A percentile compares a stretch with the other conserved stretches of the same genome.
These are phyloP conservation scores for Diospyros kaki DNA, from an alignment of 148 eudicot genomes.

Conservation along the genomic window DNA sequence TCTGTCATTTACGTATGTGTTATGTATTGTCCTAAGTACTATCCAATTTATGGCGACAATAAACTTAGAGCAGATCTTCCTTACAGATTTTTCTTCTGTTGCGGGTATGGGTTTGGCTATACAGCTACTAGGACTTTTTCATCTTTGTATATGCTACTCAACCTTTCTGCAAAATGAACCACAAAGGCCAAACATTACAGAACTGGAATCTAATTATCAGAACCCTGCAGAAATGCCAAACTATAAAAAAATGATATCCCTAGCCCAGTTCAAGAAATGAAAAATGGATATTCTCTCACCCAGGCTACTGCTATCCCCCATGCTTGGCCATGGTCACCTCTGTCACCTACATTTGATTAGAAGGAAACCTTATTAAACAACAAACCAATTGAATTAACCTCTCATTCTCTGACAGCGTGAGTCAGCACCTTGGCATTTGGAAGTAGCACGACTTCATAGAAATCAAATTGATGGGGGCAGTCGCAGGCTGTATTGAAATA, in stretches of 20 bases:
- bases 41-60: slow-evolving; percentile 51
- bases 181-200: slow-evolving; percentile 17
- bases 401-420: background rate
- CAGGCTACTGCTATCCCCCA: slow-evolving; percentile 38
- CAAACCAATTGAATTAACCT: background rate
- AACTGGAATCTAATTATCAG: background rate
- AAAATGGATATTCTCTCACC: slow-evolving; percentile 18
- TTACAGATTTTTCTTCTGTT: slow-evolving; percentile 33
- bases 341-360: slow-evolving; percentile 51
- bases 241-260: too few species aligned
- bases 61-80: slow-evolving; percentile 51
- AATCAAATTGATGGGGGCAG: slow-evolving; percentile 24
- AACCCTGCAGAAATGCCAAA: too few species aligned
- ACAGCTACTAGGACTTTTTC: slow-evolving; percentile 36
- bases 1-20: slow-evolving; percentile 62
- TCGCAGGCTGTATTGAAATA: slow-evolving; percentile 31
- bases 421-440: slow-evolving; percentile 66
- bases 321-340: slow-evolving; percentile 24
- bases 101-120: slow-evolving; percentile 39
- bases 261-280: slow-evolving; percentile 17
- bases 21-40: slow-evolving; percentile 51
- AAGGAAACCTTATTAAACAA: slow-evolving; percentile 31
- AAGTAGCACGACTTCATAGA: slow-evolving; percentile 11
- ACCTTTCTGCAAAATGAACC: slow-evolving; percentile 28
- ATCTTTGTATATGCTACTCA: slow-evolving; percentile 31